Evolutionary conservation across 495 filamentous ascomycete genomes (phyloP), one percentile per base, ranked within the genome.

Genomic region (Aspergillus biplanus): DNA sequence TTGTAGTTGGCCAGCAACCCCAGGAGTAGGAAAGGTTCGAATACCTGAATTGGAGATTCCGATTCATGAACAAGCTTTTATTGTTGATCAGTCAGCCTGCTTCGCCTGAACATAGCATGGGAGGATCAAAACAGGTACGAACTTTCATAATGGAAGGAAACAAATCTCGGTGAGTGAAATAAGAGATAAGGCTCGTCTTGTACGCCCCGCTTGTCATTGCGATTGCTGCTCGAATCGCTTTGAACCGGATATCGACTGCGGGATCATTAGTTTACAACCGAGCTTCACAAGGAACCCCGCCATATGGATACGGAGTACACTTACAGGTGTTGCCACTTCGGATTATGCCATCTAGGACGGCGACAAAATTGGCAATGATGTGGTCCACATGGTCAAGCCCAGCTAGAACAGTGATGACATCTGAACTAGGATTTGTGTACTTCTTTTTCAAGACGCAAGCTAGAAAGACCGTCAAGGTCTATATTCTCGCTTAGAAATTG

Each of bases 1-100:
- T 97, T 97, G 83, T 97, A 98, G 76, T 99, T 99, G 66, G 90
- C 92, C 58, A 99, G 78, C n/a, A 97, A 78, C 7, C 94, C 96
- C 6, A 97, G 78, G 44, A 97, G 83, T 33, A 89, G 84, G 61
- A 97, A 93, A 1, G 94, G 90, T 58, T 90, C 85, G 32, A 91
- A 81, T 52, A 84, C 85, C 65, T 86, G 79, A 2, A 81, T 73
- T 4, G 83, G 75, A 54, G 80, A 82, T 39, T 93, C 89, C 11
- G 86, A 83, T 60, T 96, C 92, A 78, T 96, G 91, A 58, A 97
- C 87, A 71, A 92, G 92, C 93, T 97, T 65, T 55, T 42, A 50
- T 21, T 18, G 16, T 50, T n/a, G n/a, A 50, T 50, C 21, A 1
- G 47, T 50, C 27, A 50, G 47, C 11, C 9, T 50, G 9, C 16